Base-by-base conservation (phyloP, 352 stramenopile genomes). In the Globisporangium echinulatum region DNA sequence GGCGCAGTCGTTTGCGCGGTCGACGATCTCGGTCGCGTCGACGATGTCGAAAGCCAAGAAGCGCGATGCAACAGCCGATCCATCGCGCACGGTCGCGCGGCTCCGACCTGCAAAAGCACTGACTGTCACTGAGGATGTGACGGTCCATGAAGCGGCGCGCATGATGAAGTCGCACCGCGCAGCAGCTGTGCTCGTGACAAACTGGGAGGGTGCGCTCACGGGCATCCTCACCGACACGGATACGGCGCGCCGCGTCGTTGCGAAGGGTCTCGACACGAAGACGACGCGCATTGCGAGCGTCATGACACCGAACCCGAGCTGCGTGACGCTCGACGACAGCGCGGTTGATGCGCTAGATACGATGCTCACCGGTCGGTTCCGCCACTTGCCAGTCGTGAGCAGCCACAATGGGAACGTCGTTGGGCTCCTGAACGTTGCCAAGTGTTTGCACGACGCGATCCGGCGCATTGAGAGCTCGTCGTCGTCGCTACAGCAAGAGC, bases 361-460 rank as follows among this genome's bases (percentile, higher is more conserved):
- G 52, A 96, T 96, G 87, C 70, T 96, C 17, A 88, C 69, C 7
- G 87, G 87, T 7, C 84, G 82, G n/a, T 99, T 99, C 75, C 92
- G 94, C 33, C 96, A 99, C 63, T 77, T 99, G 47, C 97, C 97
- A 19, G 97, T 99, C 0, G 80, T 98, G 5, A 92, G 85, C 54
- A 71, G 74, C 8, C 63, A 82, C 43, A 85, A 69, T 25, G 87
- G 85, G 7, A 83, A 79, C 19, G 94, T 99, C 44, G 90, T 97
- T 13, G 97, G 97, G 10, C 62, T 99, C 10, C 76, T 99, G 10
- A 98, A 99, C 62, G 98, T 99, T 54, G 94, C 94, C 1, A 99
- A 99, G 75, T 99, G 97, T 61, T 69, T 99, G 54, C 97, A 99
- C 70, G 97, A 99, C 78, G 97, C 96, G 3, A 99, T 99, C 65